Percentiles rank a stretch among this genome's conserved stretches.
These are phyloP conservation scores for Neurospora hispaniola DNA, from an alignment of 495 filamentous ascomycete species.

Conservation along the genomic window DNA sequence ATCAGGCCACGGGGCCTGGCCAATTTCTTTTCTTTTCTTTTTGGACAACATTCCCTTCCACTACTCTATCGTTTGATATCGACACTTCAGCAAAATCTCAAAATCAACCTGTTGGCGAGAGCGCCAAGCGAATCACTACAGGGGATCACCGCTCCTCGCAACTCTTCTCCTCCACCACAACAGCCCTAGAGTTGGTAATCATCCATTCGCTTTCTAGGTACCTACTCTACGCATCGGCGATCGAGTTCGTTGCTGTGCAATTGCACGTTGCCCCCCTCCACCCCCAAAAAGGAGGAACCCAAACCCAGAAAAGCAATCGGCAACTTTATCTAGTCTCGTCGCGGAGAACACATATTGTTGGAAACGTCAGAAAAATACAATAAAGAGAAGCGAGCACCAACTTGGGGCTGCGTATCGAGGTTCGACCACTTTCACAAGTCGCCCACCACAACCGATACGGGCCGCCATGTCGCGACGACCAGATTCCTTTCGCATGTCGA, in stretches of 20 bases:
- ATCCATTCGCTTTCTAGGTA: background rate
- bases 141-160: background rate
- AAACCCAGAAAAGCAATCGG: background rate
- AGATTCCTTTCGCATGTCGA: background rate
- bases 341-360: background rate
- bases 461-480: background rate
- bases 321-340: background rate
- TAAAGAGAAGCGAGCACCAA: background rate
- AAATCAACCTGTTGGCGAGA: background rate
- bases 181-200: background rate
- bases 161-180: background rate
- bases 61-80: background rate
- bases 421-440: background rate
- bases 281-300: background rate
- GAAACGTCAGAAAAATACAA: background rate
- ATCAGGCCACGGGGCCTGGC: background rate
- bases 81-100: background rate
- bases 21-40: background rate
- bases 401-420: background rate
- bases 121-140: background rate
- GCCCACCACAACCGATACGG: background rate
- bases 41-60: background rate
- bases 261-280: background rate
- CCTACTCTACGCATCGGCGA: background rate
- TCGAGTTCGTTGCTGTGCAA: background rate